phyloP scores from a whole-genome alignment of 176 grass and related monocot species.

The Sorghum bicolor region Sorghum_bicolor_NCBIv3 NC_012876.2:28588001-28588500 shows the following conservation, averaged over 20 bases:
- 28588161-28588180: constrained; percentile 99
- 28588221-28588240: constrained; percentile 43
- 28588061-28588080: not conserved
- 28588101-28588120: constrained; percentile 98
- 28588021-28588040: not conserved
- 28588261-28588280: constrained; percentile 87
- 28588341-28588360: constrained; percentile 26
- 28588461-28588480: not conserved
- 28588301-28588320: constrained; percentile 78
- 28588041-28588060: not conserved
- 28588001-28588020: not conserved
- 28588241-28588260: constrained; percentile 64
- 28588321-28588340: constrained; percentile 67
- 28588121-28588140: constrained; percentile 97
- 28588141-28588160: constrained; percentile 73
- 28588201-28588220: constrained; percentile 41
- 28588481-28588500: not conserved
- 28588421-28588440: not conserved
- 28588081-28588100: constrained; percentile 25
- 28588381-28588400: not conserved
- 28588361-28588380: not conserved
- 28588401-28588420: not conserved
- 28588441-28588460: not conserved
- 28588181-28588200: constrained; percentile 88
- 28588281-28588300: constrained; percentile 80